Evolutionary conservation across 352 stramenopile species (phyloP), one percentile per base, ranked within the genome.

Genomic region (Phytopythium delawarense): DNA sequence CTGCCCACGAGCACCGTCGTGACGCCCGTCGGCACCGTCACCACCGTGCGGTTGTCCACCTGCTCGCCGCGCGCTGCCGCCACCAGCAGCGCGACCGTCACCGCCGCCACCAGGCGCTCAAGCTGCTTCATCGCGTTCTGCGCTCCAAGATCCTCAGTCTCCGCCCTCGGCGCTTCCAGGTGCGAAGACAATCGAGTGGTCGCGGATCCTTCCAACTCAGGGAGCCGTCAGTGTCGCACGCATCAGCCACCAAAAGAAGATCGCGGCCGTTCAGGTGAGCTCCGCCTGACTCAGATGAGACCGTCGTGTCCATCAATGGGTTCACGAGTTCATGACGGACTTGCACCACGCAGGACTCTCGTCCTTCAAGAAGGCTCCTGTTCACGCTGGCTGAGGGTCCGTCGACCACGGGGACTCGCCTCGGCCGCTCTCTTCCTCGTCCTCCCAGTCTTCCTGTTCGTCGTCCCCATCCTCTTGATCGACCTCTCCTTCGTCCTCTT

Each of bases 21-120:
- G 57, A 84, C 65, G 57, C 79, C 79, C 12, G 69, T 71, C 18
- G 81, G 81, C 35, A 91, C 81, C n/a, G 73, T 61, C 48, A 90
- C 76, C 23, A 79, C 53, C 67, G 52, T 51, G 11, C 65, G 59
- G 16, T 63, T 60, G 46, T 69, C 52, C 8, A 42, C 59, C 46
- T 18, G 35, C 52, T 7, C 45, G 39, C 49, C 52, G 51, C 49
- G 57, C 34, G 18, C 54, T 28, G 5, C 25, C 21, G 28, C 25
- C 15, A 30, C 28, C 23, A 66, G 45, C 53, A 71, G 30, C 23
- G 59, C 21, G 1, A 45, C 30, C 46, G 25, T 11, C 40, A 69
- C 55, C 7, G 23, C 40, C 39, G 28, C 7, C 11, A 11, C n/a
- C 57, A 39, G n/a, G 2, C 32, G 51, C 7, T 16, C 16, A 8